Evolutionary conservation across 164 flowering plant genomes (phyloP), one percentile per base, ranked within the genome.

Genomic region (Umbilicus rupestris): DNA sequence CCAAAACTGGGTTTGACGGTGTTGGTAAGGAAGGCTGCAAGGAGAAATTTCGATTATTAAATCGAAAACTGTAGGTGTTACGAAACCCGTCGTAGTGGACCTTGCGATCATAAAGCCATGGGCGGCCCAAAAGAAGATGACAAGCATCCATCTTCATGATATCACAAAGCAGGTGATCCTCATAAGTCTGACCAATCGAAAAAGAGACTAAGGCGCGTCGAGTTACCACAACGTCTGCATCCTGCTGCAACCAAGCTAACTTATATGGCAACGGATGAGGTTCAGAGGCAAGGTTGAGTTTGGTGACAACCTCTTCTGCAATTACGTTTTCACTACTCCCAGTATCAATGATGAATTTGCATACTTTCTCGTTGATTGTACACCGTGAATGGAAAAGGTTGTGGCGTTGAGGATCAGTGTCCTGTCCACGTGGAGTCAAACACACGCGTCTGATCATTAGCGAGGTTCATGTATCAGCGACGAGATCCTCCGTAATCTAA

Each of bases 201-300:
- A 60, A 60, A 14, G 64, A 60, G 16, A 60, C 29, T n/a, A 60
- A 29, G n/a, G 64, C 64, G n/a, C 64, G 64, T 3, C 64, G 26
- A 12, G 64, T 60, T 15, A 60, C 29, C 33, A 8, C 29, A 15
- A 60, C 22, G 29, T 60, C 64, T 12, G 33, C 29, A n/a, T 60
- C n/a, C 64, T 60, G 26, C 5, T 60, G 29, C 33, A 60, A 28
- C 31, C 64, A 60, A 6, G 59, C 59, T 52, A 52, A 26, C 28
- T 52, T 52, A 10, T 39, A 39, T 5, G 41, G 41, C 10, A 10
- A 5, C 41, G 41, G 41, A 39, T 39, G 41, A 10, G 59, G 59
- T 17, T 52, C 59, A 4, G 59, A 4, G 5, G 17, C 24, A n/a
- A 52, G 28, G 7, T 52, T 17, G 17, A 52, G 59, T 17, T 52